A percentile compares a stretch with the other conserved stretches of the same genome.
phyloP scores from a whole-genome alignment of 257 asterid species.

The Nicotiana sylvestris region DNA sequence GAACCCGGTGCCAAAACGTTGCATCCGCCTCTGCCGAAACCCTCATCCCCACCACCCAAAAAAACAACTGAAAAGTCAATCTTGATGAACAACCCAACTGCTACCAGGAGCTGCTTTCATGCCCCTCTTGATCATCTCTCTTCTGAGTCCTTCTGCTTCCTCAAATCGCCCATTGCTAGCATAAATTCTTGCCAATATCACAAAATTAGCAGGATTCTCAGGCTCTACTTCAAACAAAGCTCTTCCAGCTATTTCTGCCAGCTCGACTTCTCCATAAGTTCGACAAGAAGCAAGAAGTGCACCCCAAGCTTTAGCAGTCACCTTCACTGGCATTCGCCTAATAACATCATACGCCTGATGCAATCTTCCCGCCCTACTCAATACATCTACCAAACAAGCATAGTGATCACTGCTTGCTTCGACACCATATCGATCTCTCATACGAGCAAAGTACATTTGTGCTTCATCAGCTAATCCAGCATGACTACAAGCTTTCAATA shows the following conservation, averaged over 20 bases:
- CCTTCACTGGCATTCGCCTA: conserved; percentile 35
- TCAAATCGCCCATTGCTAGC: conserved; percentile 30
- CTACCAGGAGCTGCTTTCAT: conserved; percentile 36
- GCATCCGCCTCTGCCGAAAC: too few relatives aligned
- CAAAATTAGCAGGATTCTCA: conserved; percentile 46
- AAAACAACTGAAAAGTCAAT: background rate
- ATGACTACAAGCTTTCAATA: conserved; percentile 52
- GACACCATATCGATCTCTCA: conserved; percentile 26
- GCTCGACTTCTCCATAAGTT: conserved; percentile 43
- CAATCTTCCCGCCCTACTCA: conserved; percentile 43
- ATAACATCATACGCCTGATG: conserved; percentile 40
- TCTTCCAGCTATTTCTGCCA: conserved; percentile 44
- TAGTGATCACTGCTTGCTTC: conserved; percentile 40
- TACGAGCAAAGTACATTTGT: conserved; percentile 23
- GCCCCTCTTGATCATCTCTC: conserved; percentile 41
- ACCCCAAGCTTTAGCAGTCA: conserved; percentile 54
- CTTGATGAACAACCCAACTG: conserved; percentile 39
- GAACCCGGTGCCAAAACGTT: too few relatives aligned
- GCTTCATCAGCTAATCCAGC: conserved; percentile 48
- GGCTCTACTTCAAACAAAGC: conserved; percentile 47
- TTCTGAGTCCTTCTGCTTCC: conserved; percentile 28
- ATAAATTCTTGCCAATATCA: conserved; percentile 32
- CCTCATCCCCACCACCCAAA: background rate
- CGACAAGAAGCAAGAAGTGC: conserved; percentile 50
- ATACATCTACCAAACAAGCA: conserved; percentile 46